These are phyloP conservation scores for Kwoniella botswanensis DNA, from an alignment of 768 basidiomycete genomes.

Conservation along the genomic window DNA sequence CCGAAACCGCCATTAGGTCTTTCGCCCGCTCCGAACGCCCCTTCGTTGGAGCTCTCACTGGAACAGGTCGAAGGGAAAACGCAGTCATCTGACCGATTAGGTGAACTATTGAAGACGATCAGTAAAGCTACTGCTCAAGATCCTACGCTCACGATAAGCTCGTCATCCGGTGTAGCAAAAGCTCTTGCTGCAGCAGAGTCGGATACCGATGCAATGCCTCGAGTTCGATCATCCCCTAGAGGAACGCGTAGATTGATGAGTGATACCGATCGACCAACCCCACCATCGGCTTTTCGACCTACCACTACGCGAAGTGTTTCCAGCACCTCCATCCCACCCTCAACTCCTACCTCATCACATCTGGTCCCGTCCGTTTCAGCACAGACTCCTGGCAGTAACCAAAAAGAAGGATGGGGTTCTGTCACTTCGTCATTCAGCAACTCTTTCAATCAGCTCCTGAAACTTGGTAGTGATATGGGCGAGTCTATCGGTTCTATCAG, in stretches of 20 bases:
- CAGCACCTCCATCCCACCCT: slow-evolving; percentile 11
- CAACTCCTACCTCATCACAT: slow-evolving; percentile 1
- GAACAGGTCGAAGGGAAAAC: slow-evolving; percentile 39
- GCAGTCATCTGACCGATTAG: slow-evolving; percentile 27
- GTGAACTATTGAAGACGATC: slow-evolving; percentile 45
- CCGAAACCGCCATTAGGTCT: slow-evolving; percentile 24
- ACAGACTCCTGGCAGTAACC: background rate
- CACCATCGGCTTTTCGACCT: slow-evolving; percentile 34
- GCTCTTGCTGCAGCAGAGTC: background rate
- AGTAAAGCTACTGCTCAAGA: slow-evolving; percentile 44
- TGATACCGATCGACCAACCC: slow-evolving; percentile 9
- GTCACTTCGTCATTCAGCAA: slow-evolving; percentile 44
- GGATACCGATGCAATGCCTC: slow-evolving; percentile 17
- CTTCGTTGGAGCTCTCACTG: slow-evolving; percentile 41
- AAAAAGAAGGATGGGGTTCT: slow-evolving; percentile 43
- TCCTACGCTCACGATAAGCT: slow-evolving; percentile 10
- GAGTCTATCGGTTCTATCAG: slow-evolving; percentile 40
- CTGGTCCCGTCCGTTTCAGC: slow-evolving; percentile 3
- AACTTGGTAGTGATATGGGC: slow-evolving; percentile 37
- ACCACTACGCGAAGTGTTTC: slow-evolving; percentile 20
- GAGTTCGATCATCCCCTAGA: slow-evolving; percentile 1
- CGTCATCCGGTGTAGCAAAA: background rate
- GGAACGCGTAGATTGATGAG: slow-evolving; percentile 2
- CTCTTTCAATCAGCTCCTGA: slow-evolving; percentile 50
- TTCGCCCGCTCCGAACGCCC: slow-evolving; percentile 36